phyloP scores from a whole-genome alignment of 108 stramenopile species.

The Cyclostephanos tholiformis region DNA sequence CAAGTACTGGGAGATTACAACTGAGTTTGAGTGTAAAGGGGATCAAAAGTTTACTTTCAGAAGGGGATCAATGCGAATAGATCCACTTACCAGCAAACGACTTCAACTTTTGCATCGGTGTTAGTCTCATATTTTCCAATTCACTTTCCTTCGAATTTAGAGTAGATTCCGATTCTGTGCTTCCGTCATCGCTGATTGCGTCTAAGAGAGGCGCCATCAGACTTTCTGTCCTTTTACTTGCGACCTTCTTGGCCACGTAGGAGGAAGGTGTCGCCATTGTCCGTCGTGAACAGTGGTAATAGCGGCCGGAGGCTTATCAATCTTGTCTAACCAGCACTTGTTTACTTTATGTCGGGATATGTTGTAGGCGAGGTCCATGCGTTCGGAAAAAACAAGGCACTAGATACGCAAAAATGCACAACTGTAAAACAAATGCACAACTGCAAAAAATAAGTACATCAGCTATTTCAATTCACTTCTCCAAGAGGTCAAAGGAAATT shows the following conservation, averaged over 20 bases:
- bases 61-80: background rate
- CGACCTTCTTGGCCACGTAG: conserved; percentile 1
- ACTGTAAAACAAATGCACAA: too few species aligned
- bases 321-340: too few species aligned
- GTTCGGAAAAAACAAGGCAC: too few species aligned
- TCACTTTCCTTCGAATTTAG: background rate
- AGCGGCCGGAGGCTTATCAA: too few species aligned
- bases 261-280: background rate
- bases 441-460: too few species aligned
- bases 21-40: background rate
- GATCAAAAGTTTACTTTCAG: background rate
- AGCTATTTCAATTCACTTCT: too few species aligned
- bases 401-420: too few species aligned
- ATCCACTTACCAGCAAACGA: conserved; percentile 1
- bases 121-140: conserved; percentile 4
- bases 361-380: too few species aligned
- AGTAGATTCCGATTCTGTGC: background rate
- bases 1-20: conserved; percentile 2
- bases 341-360: too few species aligned
- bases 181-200: background rate
- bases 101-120: conserved; percentile 20
- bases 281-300: too few species aligned
- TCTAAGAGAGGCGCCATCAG: conserved; percentile 16
- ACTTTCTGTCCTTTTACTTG: conserved; percentile 5
- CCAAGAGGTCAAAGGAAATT: too few species aligned